Evolutionary conservation across 202 grass and related monocot genomes (phyloP).

Genomic region (Brachypodium distachyon): DNA sequence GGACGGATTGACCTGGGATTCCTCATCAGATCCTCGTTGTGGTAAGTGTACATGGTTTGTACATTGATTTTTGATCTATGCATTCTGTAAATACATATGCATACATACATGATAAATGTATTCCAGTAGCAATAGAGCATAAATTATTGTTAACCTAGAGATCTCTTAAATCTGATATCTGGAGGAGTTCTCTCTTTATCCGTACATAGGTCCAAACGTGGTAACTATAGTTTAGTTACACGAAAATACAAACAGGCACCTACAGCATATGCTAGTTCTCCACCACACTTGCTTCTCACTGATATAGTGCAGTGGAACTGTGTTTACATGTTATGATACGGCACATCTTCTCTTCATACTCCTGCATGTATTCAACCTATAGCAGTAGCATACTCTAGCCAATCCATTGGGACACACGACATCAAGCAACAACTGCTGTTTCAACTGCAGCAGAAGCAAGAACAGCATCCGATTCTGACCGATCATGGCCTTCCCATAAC

Average conservation of each 20-base stretch:
- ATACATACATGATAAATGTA: too few species aligned
- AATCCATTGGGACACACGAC: neutral
- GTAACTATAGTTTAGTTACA: neutral
- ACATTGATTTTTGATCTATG: too few species aligned
- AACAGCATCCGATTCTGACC: conserved; percentile 26
- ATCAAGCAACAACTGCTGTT: conserved; percentile 42
- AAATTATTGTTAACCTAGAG: too few species aligned
- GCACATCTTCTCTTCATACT: neutral
- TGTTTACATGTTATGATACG: neutral
- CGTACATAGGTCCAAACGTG: neutral
- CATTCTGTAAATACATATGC: too few species aligned
- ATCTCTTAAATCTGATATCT: too few species aligned
- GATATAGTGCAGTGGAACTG: conserved; percentile 5
- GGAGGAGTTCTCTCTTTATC: neutral
- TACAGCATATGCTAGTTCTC: neutral
- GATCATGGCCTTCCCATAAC: conserved; percentile 41
- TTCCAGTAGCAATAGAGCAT: too few species aligned
- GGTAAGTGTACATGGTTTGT: too few species aligned
- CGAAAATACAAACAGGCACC: neutral
- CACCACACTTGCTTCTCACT: neutral
- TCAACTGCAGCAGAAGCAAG: conserved; percentile 21
- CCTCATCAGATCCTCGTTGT: too few species aligned
- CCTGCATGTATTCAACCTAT: neutral
- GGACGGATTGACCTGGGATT: too few species aligned
- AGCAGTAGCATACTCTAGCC: neutral